Percentiles rank a stretch among this genome's conserved stretches.
phyloP scores from a whole-genome alignment of 768 basidiomycete species.

The Russula sp. region DNA sequence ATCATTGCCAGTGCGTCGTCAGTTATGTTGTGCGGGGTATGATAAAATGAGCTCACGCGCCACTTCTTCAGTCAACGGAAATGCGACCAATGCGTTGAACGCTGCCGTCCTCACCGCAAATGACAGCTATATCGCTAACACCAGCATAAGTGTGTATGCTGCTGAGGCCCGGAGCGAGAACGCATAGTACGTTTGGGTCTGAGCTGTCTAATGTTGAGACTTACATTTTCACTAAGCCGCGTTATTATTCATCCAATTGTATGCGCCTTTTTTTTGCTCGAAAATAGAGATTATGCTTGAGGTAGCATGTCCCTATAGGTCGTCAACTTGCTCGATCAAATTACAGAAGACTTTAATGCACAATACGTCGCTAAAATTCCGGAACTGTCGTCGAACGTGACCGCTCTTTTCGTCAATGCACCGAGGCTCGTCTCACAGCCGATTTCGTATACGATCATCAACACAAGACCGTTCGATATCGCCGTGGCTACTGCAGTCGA shows the following conservation, averaged over 20 bases:
- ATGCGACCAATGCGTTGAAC: constrained; percentile 32
- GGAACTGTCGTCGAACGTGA: constrained; percentile 31
- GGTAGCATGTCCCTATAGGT: constrained; percentile 29
- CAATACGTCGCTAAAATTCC: constrained; percentile 38
- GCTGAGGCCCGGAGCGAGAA: constrained; percentile 57
- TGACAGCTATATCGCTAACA: constrained; percentile 43
- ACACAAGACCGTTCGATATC: constrained; percentile 55
- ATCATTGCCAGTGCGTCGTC: constrained; percentile 49
- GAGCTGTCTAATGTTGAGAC: not conserved
- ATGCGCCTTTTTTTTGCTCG: not conserved
- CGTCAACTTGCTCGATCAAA: constrained; percentile 38
- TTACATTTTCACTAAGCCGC: constrained; percentile 15
- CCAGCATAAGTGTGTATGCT: constrained; percentile 44
- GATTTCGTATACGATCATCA: constrained; percentile 46
- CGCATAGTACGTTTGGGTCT: constrained; percentile 43
- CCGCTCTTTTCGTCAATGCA: constrained; percentile 44
- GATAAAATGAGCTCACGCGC: constrained; percentile 36
- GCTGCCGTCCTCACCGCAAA: constrained; percentile 35
- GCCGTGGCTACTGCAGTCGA: constrained; percentile 43
- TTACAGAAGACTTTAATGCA: constrained; percentile 40
- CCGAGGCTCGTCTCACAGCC: constrained; percentile 52
- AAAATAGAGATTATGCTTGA: not conserved
- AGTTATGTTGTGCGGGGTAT: not conserved
- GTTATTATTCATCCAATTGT: not conserved
- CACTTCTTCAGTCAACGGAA: constrained; percentile 38